Percentiles rank a stretch among this genome's conserved stretches.
These are phyloP conservation scores for Sclerotinia trifoliorum DNA, from an alignment of 2,329 filamentous ascomycete genomes.

Conservation along the genomic window DNA sequence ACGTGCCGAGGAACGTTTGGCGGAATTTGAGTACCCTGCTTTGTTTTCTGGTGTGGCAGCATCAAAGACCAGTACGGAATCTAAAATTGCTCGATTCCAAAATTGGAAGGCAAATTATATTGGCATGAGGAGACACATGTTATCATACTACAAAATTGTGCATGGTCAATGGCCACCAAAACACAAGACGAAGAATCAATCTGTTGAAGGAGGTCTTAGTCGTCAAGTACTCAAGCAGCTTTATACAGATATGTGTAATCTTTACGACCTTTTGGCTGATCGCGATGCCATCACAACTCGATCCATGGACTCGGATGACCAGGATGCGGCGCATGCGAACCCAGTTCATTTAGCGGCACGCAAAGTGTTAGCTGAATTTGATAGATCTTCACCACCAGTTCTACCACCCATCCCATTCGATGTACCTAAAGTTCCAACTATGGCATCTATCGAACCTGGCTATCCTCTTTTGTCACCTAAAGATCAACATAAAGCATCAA, in stretches of 20 bases:
- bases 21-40: conserved; percentile 87
- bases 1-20: conserved; percentile 69
- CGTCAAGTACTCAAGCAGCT: conserved; percentile 76
- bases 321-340: conserved; percentile 48
- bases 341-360: conserved; percentile 61
- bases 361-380: conserved; percentile 81
- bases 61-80: conserved; percentile 74
- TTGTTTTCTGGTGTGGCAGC: conserved; percentile 85
- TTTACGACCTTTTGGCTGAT: conserved; percentile 89
- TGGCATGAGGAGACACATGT: conserved; percentile 63
- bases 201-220: conserved; percentile 83
- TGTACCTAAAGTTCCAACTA: conserved; percentile 71
- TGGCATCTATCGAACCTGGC: conserved; percentile 63
- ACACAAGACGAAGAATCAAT: conserved; percentile 82
- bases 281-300: conserved; percentile 75
- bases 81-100: conserved; percentile 78
- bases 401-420: conserved; percentile 91
- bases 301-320: conserved; percentile 59
- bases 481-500: conserved; percentile 70
- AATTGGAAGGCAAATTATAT: conserved; percentile 75
- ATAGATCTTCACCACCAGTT: conserved; percentile 84
- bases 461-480: conserved; percentile 64
- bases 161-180: conserved; percentile 87
- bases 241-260: conserved; percentile 79
- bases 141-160: conserved; percentile 63